Conservation (phyloP, 2,329 filamentous ascomycete genomes). For the Colletotrichum agaves region DNA sequence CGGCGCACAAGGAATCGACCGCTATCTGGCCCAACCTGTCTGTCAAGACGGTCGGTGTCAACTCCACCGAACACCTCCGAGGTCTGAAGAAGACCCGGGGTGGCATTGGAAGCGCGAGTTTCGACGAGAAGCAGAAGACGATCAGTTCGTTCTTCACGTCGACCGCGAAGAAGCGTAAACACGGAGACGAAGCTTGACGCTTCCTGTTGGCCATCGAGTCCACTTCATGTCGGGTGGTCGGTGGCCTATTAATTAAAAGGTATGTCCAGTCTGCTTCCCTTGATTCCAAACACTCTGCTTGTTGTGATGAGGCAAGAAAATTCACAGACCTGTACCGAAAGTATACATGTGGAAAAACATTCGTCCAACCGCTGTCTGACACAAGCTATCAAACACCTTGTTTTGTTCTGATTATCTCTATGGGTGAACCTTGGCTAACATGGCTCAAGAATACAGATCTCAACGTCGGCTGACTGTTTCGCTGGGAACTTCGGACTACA, state of each 20-base stretch:
- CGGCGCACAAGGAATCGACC: neutral
- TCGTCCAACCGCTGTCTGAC: constrained; percentile 89
- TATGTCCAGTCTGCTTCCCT: constrained; percentile 47
- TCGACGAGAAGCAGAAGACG: constrained; percentile 80
- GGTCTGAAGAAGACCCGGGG: constrained; percentile 83
- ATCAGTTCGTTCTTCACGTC: constrained; percentile 78
- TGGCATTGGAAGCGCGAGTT: constrained; percentile 81
- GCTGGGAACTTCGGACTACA: neutral
- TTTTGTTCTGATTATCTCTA: constrained; percentile 31
- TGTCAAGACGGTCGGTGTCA: constrained; percentile 68
- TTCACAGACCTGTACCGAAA: constrained; percentile 91
- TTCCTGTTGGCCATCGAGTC: neutral
- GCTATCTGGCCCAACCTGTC: constrained; percentile 55
- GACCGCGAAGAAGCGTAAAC: constrained; percentile 60
- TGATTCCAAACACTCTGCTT: constrained; percentile 49
- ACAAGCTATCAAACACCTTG: constrained; percentile 32
- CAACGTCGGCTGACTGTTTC: no score
- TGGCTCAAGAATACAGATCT: neutral
- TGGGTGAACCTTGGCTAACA: constrained; percentile 17
- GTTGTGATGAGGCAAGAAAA: constrained; percentile 75
- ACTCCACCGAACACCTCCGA: constrained; percentile 76
- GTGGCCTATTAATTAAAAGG: constrained; percentile 43
- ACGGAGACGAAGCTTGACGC: constrained; percentile 43
- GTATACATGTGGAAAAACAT: constrained; percentile 72
- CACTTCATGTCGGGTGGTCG: neutral